Evolutionary conservation across 345 rosid genomes (phyloP), one percentile per base, ranked within the genome.

Genomic region (Bruguiera gymnorhiza): DNA sequence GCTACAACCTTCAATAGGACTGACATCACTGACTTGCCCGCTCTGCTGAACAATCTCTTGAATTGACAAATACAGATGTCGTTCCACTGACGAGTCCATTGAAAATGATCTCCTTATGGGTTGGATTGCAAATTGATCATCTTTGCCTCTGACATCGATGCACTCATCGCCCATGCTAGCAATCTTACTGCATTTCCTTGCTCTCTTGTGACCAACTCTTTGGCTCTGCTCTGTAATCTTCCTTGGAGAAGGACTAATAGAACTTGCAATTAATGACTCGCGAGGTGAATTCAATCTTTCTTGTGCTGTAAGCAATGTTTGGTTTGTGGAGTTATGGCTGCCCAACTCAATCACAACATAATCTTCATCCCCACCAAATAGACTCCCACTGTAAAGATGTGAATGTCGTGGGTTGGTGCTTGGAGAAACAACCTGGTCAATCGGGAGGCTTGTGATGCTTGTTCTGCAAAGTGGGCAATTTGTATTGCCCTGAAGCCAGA

Each of bases 121-220:
- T 67, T 88, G 88, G 55, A 91, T 70, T 67, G 77, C 84, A 31
- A 89, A 89, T 19, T 77, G 85, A 8, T 86, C 87, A 36, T 78
- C 84, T 36, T 80, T 83, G 23, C 83, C 82, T 85, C 97, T 86
- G 0, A 74, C 83, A 46, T 88, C 86, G 54, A 93, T 91, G 32
- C 89, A 86, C 62, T 91, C 98, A 65, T 94, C 97, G 24, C 95
- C 98, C 97, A 86, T 86, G 81, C 98, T 94, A 1, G 84, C 82
- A 1, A 84, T 68, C 60, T 85, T 90, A 0, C 74, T 76, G 19
- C 83, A 65, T 69, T 84, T 91, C 78, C 77, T 80, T 7, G 56
- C 67, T 34, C 68, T 80, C 62, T 85, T 85, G 27, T 68, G 76
- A 36, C 65, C 72, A 15, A 62, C 60, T 60, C 48, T 16, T 2